Base-by-base conservation (phyloP, 2,329 filamentous ascomycete species). In the Sporothrix luriei region DNA sequence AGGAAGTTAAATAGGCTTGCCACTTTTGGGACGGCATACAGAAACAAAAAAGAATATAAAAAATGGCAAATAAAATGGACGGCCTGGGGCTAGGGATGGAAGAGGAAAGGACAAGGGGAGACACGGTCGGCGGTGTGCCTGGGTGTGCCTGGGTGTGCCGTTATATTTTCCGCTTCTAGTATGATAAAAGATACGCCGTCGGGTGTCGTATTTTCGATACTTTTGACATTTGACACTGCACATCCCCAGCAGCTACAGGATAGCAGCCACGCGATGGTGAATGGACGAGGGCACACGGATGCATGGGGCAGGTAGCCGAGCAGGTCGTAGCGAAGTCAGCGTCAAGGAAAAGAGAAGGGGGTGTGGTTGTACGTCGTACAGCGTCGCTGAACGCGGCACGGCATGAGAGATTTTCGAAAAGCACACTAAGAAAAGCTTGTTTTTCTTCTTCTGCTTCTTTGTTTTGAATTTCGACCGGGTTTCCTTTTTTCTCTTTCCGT, bases 391-490 rank as follows among this genome's bases (percentile, higher is more conserved):
- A 33, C 33, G 33, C 33, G 38, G 29, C 21, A 40, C 43, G 57
- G 52, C 10, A 62, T 51, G 61, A 49, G 24, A 49, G n/a, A 52
- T 69, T 29, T 61, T 66, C 66, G 69, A n/a, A 62, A 62, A 40
- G 66, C 21, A 7, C 46, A 52, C 57, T 55, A 64, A 51, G 26
- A 46, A 62, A 52, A 52, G 46, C 55, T 62, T 68, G 55, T 69
- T 62, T 55, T 49, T 65, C 33, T 55, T 48, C 24, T 52, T 21
- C 16, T 13, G 7, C 2, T 29, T 68, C 14, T 57, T 67, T 67
- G 16, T 67, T 57, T 59, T 33, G 33, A 9, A 7, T 33, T 9
- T 33, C 5, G 33, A 33, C 33, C 3, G 33, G 33, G 33, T 33
- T 33, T 33, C 33, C 33, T 51, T n/a, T 19, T n/a, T 43, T 13